phyloP scores from a whole-genome alignment of 1,284 basidiomycete genomes.

The Inonotus hispidus region DNA sequence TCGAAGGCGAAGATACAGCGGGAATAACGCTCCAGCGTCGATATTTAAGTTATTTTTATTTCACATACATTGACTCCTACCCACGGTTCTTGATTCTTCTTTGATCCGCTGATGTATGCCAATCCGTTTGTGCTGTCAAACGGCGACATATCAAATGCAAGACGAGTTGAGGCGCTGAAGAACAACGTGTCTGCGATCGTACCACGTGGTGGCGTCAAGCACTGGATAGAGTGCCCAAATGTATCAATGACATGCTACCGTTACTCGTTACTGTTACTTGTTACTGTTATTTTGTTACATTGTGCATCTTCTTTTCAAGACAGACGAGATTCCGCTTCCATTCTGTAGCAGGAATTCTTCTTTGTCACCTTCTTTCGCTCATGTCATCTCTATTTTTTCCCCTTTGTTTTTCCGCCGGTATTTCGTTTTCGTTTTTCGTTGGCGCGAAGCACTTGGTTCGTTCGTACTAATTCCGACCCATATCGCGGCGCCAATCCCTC shows the following conservation, averaged over 20 bases:
- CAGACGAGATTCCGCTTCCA: background rate
- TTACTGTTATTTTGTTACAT: too few relatives aligned
- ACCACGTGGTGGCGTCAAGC: constrained; percentile 8
- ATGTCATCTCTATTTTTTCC: background rate
- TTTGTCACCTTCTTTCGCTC: background rate
- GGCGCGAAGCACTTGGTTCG: background rate
- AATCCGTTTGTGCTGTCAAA: background rate
- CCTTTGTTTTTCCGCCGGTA: background rate
- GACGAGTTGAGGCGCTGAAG: background rate
- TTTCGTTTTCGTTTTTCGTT: background rate
- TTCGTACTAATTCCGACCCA: background rate
- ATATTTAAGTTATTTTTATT: background rate
- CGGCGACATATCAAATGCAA: background rate
- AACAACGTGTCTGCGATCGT: background rate
- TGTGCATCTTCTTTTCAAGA: background rate
- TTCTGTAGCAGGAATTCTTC: background rate
- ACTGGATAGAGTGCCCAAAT: background rate
- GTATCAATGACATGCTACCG: background rate
- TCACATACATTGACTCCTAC: background rate
- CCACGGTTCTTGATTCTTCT: background rate
- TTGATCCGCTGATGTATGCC: constrained; percentile 5
- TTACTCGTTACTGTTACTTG: background rate
- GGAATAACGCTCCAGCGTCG: background rate
- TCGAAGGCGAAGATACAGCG: background rate
- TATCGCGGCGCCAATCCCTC: background rate